Conservation (phyloP, 768 basidiomycete genomes). For the Naganishia randhawae region DNA sequence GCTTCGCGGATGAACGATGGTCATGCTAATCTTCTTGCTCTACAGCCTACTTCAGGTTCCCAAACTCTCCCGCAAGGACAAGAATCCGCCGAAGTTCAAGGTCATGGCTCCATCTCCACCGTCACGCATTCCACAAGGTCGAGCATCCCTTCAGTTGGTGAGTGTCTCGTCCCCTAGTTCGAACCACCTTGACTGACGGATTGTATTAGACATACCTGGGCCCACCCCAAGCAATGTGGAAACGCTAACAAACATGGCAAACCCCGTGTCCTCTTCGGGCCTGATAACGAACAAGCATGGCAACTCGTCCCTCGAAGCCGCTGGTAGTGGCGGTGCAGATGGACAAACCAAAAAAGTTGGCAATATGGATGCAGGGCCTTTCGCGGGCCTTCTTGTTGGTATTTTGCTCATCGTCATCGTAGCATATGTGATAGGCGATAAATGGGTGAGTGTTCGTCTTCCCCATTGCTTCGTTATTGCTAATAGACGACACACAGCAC, state of each 20-base stretch:
- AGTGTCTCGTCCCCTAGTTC: background rate
- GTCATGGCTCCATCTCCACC: background rate
- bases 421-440: background rate
- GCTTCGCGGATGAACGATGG: background rate
- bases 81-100: no score
- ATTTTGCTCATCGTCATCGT: background rate
- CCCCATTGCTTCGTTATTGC: background rate
- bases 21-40: no score
- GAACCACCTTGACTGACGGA: background rate
- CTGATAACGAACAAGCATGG: background rate
- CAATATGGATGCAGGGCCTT: background rate
- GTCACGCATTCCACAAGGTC: background rate
- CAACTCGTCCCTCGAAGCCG: constrained; percentile 9
- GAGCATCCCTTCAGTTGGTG: background rate
- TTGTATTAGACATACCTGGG: background rate
- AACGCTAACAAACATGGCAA: constrained; percentile 1
- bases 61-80: no score
- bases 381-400: constrained; percentile 4
- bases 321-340: background rate
- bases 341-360: background rate
- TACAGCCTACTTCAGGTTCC: no score
- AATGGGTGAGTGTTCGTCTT: background rate
- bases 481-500: background rate
- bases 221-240: background rate
- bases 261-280: constrained; percentile 8